Percentiles rank a stretch among this genome's conserved stretches.
These are phyloP conservation scores for Emergomyces orientalis DNA, from an alignment of 2,329 filamentous ascomycete genomes.

Conservation along the genomic window DNA sequence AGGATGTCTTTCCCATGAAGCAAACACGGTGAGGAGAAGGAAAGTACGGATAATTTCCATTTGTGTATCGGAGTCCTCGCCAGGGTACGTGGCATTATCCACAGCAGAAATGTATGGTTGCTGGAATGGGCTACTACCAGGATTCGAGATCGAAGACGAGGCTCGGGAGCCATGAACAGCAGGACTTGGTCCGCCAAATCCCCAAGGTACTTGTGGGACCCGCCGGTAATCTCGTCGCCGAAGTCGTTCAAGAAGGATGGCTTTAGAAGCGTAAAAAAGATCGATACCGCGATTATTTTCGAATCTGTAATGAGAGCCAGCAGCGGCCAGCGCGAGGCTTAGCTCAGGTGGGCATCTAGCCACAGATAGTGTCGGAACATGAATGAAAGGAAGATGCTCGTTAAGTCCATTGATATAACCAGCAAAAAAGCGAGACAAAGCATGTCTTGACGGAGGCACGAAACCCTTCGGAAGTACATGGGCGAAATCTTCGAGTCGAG, in stretches of 20 bases:
- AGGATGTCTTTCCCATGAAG: conserved; percentile 51
- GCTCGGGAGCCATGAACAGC: conserved; percentile 30
- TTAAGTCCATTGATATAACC: conserved; percentile 45
- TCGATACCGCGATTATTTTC: conserved; percentile 45
- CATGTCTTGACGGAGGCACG: conserved; percentile 41
- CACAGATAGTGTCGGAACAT: conserved; percentile 41
- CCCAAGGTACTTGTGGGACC: conserved; percentile 35
- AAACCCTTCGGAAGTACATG: conserved; percentile 40
- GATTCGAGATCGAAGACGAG: conserved; percentile 35
- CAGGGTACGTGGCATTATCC: conserved; percentile 28
- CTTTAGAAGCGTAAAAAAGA: conserved; percentile 48
- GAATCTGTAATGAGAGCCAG: conserved; percentile 42
- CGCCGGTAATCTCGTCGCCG: conserved; percentile 42
- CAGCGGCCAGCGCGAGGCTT: conserved; percentile 43
- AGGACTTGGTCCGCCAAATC: conserved; percentile 31
- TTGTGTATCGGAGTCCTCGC: conserved; percentile 38
- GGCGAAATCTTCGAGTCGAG: conserved; percentile 39
- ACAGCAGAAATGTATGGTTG: conserved; percentile 26
- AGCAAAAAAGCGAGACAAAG: conserved; percentile 42
- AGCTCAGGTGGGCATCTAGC: conserved; percentile 40
- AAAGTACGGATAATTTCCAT: conserved; percentile 45
- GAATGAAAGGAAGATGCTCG: conserved; percentile 45
- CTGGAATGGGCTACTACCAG: conserved; percentile 37
- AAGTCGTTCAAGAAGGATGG: conserved; percentile 46
- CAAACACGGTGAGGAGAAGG: conserved; percentile 48